Evolutionary conservation across 495 filamentous ascomycete genomes (phyloP).

Genomic region (Aspergillus egyptiacus): DNA sequence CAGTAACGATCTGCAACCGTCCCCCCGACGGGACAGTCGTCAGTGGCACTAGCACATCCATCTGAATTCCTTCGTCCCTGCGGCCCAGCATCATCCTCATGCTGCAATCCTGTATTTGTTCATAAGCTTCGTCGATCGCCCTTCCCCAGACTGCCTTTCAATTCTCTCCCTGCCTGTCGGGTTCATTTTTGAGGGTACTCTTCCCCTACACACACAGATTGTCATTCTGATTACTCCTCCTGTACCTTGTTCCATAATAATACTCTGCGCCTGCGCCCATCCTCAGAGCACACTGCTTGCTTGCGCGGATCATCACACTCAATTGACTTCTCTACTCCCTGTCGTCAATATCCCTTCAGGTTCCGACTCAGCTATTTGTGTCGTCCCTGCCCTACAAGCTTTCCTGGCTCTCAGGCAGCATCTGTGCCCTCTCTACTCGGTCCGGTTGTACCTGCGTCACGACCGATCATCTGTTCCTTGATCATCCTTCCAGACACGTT

Average conservation of each 20-base stretch:
- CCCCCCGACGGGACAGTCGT: slow-evolving; percentile 42
- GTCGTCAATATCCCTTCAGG: too few species aligned
- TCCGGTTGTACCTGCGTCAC: slow-evolving; percentile 8
- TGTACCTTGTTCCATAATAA: slow-evolving; percentile 21
- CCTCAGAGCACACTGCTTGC: neutral
- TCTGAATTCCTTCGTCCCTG: slow-evolving; percentile 29
- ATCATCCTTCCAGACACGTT: slow-evolving; percentile 18
- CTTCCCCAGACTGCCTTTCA: slow-evolving; percentile 43
- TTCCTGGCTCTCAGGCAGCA: neutral
- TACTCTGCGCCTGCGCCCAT: slow-evolving; percentile 11
- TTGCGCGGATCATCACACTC: slow-evolving; percentile 12
- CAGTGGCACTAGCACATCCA: slow-evolving; percentile 43
- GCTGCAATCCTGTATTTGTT: slow-evolving; percentile 41
- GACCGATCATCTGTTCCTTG: slow-evolving; percentile 18
- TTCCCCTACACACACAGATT: slow-evolving; percentile 7
- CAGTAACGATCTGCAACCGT: slow-evolving; percentile 43
- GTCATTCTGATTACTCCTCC: slow-evolving; percentile 10
- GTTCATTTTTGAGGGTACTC: slow-evolving; percentile 15
- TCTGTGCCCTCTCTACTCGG: slow-evolving; percentile 3
- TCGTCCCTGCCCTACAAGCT: neutral
- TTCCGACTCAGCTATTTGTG: neutral
- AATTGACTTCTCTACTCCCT: neutral
- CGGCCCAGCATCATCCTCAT: slow-evolving; percentile 22
- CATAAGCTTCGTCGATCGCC: slow-evolving; percentile 74
- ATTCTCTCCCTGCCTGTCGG: slow-evolving; percentile 29